Evolutionary conservation across 768 basidiomycete genomes (phyloP), one percentile per base, ranked within the genome.

Genomic region (Pulveroboletus sp.): DNA sequence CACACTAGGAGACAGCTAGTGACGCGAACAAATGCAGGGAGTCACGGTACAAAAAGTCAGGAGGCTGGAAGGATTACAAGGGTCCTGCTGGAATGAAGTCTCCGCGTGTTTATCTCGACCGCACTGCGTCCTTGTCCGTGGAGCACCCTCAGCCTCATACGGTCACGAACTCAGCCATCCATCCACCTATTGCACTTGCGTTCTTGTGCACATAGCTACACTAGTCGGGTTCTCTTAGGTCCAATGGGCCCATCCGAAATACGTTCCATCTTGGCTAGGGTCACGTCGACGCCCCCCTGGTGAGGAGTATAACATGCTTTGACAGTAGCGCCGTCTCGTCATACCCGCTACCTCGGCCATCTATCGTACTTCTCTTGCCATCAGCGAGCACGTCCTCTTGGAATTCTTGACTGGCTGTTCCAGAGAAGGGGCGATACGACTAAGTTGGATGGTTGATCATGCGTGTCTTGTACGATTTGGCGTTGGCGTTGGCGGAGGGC

Each of bases 371-470:
- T 49, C 33, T 33, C 45, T n/a, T 54, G 9, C 50, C 47, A 14
- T 46, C 50, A 3, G 41, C 28, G 8, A 18, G 46, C 10, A 11
- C 43, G 0, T 66, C 59, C 27, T 52, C 56, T 42, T 57, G 56
- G 9, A 47, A 57, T 36, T 82, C 76, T 32, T 73, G 72, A 50
- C 91, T 69, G 0, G 86, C 88, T 38, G 71, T 73, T 62, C 93
- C 90, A 21, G 21, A 41, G 75, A 79, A 48, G 92, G 76, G 5
- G 86, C 84, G 58, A 90, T 83, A 17, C 90, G 80, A 3, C 84
- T 83, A 38, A 93, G 76, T 56, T 86, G 83, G 36, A 92, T 80
- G 8, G 85, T 85, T 32, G 92, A 72, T 9, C 88, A 80, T n/a
- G n/a, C n/a, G n/a, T n/a, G n/a, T n/a, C n/a, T n/a, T n/a, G n/a